A percentile compares a stretch with the other conserved stretches of the same genome.
phyloP scores from a whole-genome alignment of 2,329 filamentous ascomycete species.

The Cadophora malorum region DNA sequence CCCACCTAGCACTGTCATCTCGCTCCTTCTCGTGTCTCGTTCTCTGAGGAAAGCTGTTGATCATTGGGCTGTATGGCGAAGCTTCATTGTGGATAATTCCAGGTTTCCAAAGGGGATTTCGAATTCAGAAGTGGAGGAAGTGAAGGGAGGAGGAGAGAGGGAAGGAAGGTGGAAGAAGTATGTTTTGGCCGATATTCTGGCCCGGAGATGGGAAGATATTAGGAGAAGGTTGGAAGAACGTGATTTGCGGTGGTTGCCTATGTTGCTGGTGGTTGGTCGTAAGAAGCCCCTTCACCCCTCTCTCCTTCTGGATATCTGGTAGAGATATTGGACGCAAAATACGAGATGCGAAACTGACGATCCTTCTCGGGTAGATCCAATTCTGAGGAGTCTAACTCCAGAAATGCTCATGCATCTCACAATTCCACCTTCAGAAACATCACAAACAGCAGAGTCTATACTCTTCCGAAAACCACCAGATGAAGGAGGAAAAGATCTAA shows the following conservation, averaged over 20 bases:
- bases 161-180: background rate
- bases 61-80: background rate
- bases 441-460: background rate
- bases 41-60: background rate
- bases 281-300: background rate
- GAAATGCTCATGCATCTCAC: background rate
- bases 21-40: background rate
- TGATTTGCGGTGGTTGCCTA: constrained; percentile 4
- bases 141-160: background rate
- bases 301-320: no score
- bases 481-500: background rate
- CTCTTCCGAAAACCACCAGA: background rate
- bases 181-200: background rate
- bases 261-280: background rate
- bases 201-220: background rate
- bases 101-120: background rate
- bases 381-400: background rate
- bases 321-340: no score
- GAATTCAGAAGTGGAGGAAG: background rate
- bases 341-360: no score
- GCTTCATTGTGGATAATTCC: background rate
- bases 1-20: background rate
- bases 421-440: background rate
- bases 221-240: background rate
- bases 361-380: no score